Base-by-base conservation (phyloP, 2,329 filamentous ascomycete genomes). In the Diaporthe velutina region DNA sequence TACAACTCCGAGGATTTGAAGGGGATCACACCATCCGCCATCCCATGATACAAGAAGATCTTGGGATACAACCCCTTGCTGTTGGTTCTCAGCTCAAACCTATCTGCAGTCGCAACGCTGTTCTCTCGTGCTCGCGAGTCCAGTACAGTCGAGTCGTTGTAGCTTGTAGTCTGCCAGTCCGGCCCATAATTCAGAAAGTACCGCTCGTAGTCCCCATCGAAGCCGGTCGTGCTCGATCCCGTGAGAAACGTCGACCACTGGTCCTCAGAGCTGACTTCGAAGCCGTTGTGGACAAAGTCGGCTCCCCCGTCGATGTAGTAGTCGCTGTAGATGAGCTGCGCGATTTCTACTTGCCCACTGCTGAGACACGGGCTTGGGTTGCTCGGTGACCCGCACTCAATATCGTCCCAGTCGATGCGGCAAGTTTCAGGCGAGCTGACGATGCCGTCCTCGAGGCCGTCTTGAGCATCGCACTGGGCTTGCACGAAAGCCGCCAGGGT, bases 381-480 rank as follows among this genome's bases (percentile, higher is more conserved):
- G 57, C 70, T 73, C 15, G 57, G 7, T 4, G 70, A 66, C 35
- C 70, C 70, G 33, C 45, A 55, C 35, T 79, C 2, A 79, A 73
- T 73, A 7, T 73, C 45, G 45, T 35, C 33, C 70, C 70, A 85
- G 73, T 85, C 81, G 64, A 89, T 83, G 67, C 83, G 78, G 77
- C 88, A 90, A 15, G 80, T 80, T 8, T 81, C 79, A 0, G 88
- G 86, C 30, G 85, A 81, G 72, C 85, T 86, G 61, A 90, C 82
- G 74, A 90, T 88, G 25, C 83, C 84, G 75, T 90, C 89, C 2
- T 80, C 75, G 0, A 88, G 79, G 1, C 88, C 88, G 75, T 90
- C 89, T 35, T 85, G 81, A 2, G 71, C 79, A 76, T 90, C 89
- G 77, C 89, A 90, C 78, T 90, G 88, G n/a, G 79, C 80, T 3